Evolutionary conservation across 805 yeast genomes (phyloP).

Genomic region (Saccharomycopsis malanga): DNA sequence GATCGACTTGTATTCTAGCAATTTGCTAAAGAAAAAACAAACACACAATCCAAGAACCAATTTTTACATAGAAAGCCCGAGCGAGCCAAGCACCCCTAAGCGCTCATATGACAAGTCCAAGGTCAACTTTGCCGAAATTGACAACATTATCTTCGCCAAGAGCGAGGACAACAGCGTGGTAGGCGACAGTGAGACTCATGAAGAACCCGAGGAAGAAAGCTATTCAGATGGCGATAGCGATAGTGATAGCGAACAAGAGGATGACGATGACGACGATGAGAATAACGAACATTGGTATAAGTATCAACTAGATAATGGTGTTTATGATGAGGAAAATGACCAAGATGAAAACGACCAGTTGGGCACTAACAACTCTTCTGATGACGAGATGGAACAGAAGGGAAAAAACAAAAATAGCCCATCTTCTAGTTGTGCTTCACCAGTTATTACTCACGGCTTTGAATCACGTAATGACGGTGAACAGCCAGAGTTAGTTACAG

Average conservation of each 20-base stretch:
- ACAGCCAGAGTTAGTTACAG: not conserved
- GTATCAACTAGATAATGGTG: conserved; percentile 17
- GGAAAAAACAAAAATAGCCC: not conserved
- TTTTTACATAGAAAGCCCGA: conserved; percentile 17
- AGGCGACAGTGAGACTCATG: not conserved
- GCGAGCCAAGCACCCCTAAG: conserved; percentile 14
- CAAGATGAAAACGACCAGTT: conserved; percentile 4
- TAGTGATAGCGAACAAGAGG: conserved; percentile 3
- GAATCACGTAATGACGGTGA: too few relatives aligned
- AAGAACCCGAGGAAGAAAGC: not conserved
- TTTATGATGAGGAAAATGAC: conserved; percentile 7
- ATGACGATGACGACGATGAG: conserved; percentile 7
- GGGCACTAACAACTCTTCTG: conserved; percentile 1
- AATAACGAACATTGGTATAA: conserved; percentile 17
- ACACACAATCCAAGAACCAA: conserved; percentile 2
- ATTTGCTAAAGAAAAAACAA: not conserved
- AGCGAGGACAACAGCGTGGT: not conserved
- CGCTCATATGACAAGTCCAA: not conserved
- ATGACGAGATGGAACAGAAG: conserved; percentile 1
- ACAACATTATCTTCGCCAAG: conserved; percentile 3
- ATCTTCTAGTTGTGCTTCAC: not conserved
- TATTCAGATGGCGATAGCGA: conserved; percentile 3
- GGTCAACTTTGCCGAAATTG: conserved; percentile 1
- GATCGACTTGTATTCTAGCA: not conserved
- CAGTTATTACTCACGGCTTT: not conserved